Percentiles rank a stretch among this genome's conserved stretches.
Conservation (phyloP, 768 basidiomycete genomes). For the Trametes sanguinea region DNA sequence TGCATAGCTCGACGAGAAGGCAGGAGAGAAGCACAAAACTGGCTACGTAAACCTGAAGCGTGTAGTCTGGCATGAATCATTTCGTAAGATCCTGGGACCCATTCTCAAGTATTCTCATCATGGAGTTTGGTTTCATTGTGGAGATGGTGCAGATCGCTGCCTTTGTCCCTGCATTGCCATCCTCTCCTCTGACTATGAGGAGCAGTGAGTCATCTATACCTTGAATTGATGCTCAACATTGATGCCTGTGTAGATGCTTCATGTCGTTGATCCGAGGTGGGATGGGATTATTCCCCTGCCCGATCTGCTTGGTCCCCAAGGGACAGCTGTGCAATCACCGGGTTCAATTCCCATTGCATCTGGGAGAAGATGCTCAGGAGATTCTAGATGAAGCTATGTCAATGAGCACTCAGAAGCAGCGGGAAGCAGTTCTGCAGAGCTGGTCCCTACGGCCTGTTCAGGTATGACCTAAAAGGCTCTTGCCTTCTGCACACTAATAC, state of each 20-base stretch:
- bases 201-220: slow-evolving; percentile 39
- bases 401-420: neutral
- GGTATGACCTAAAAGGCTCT: neutral
- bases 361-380: neutral
- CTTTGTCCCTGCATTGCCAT: slow-evolving; percentile 43
- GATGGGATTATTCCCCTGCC: slow-evolving; percentile 3
- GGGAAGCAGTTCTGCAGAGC: neutral
- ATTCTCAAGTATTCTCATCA: neutral
- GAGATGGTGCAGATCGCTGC: slow-evolving; percentile 6
- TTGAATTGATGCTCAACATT: too few species aligned
- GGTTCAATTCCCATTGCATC: neutral
- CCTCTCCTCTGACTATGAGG: slow-evolving; percentile 46
- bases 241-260: neutral
- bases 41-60: neutral
- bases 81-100: neutral
- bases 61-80: slow-evolving; percentile 4
- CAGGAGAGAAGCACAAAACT: neutral
- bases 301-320: neutral
- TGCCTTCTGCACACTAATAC: too few species aligned
- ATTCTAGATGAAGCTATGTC: neutral
- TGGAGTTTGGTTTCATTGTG: neutral
- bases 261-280: slow-evolving; percentile 13
- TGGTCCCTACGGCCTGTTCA: neutral
- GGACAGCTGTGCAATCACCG: neutral
- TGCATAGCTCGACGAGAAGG: neutral